Evolutionary conservation across 164 flowering plant species (phyloP), one percentile per base, ranked within the genome.

Genomic region (Stephania japonica): DNA sequence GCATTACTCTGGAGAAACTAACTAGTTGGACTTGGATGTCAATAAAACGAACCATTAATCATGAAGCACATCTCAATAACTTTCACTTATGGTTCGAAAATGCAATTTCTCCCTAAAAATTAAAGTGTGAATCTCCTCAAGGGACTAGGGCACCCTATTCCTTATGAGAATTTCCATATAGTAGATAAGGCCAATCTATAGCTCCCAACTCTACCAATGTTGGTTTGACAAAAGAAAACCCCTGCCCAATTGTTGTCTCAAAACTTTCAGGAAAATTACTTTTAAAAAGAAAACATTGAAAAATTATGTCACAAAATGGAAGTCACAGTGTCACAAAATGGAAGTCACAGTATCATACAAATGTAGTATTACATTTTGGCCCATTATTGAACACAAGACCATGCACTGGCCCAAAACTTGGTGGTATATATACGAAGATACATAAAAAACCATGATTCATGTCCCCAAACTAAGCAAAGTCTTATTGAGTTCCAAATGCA

Each of bases 361-460:
- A 32, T n/a, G n/a, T n/a, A 56, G 62, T 56, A 56, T 56, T 19
- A 32, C 38, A 32, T 32, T n/a, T 56, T 56, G 21, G 21, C 19
- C 62, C 12, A 24, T 72, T 63, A 72, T n/a, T 65, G 32, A 56
- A 56, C 38, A 32, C 38, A 32, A 32, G 38, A 14, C 53, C 12
- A 47, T 2, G 53, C 53, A 47, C 53, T 11, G 53, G 53, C 53
- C n/a, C 18, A 16, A 56, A 53, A 53, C 59, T 50, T 50, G 63
- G 69, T 47, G 72, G 72, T 14, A 44, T 32, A 32, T 32, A 32
- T 32, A 32, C 4, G 63, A 12, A 75, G 69, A 23, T 43, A 70
- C 70, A 42, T 27, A 27, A 63, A 56, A 42, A 66, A 61, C 53
- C 78, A 64, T 49, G 65, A 70, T 65, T 38, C 73, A 75, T 53